Percentiles rank a stretch among this genome's conserved stretches.
These are phyloP conservation scores for Diaporthe batatas DNA, from an alignment of 2,329 filamentous ascomycete genomes.

Conservation along the genomic window DNA sequence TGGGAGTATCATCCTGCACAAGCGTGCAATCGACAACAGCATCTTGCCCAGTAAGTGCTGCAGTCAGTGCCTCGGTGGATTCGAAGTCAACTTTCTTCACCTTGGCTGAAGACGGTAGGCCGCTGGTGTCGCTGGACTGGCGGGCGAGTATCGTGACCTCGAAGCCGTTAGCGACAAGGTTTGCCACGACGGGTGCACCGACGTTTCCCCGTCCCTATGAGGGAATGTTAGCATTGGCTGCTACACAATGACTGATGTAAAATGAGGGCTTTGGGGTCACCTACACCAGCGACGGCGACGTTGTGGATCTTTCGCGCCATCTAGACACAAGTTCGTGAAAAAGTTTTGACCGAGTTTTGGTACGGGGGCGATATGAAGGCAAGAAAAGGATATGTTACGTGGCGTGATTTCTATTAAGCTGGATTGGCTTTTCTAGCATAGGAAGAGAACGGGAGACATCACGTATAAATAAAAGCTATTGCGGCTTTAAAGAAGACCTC, in stretches of 20 bases:
- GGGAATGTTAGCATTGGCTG: neutral
- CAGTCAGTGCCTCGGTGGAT: conserved; percentile 5
- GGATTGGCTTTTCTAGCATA: neutral
- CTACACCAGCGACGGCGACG: conserved; percentile 13
- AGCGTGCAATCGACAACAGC: conserved; percentile 32
- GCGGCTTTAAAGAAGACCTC: too few relatives aligned
- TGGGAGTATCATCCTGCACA: conserved; percentile 17
- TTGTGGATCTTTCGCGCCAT: conserved; percentile 12
- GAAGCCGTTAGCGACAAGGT: conserved; percentile 9
- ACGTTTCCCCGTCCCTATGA: conserved; percentile 15
- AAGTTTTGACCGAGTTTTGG: neutral
- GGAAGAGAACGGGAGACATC: fast-evolving
- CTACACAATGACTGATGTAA: neutral
- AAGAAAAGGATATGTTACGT: neutral
- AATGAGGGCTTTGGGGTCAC: neutral
- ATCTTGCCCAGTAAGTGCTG: conserved; percentile 26
- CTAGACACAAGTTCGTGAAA: neutral
- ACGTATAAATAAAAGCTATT: neutral
- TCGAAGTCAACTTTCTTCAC: conserved; percentile 22
- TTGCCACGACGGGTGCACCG: conserved; percentile 10
- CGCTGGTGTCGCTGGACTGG: conserved; percentile 15
- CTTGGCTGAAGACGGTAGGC: conserved; percentile 6
- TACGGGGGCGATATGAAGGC: fast-evolving
- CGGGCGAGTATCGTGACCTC: conserved; percentile 13
- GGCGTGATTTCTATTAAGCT: neutral